Evolutionary conservation across 306 rosid species (phyloP).

Genomic region (Aeschynomene evenia): DNA sequence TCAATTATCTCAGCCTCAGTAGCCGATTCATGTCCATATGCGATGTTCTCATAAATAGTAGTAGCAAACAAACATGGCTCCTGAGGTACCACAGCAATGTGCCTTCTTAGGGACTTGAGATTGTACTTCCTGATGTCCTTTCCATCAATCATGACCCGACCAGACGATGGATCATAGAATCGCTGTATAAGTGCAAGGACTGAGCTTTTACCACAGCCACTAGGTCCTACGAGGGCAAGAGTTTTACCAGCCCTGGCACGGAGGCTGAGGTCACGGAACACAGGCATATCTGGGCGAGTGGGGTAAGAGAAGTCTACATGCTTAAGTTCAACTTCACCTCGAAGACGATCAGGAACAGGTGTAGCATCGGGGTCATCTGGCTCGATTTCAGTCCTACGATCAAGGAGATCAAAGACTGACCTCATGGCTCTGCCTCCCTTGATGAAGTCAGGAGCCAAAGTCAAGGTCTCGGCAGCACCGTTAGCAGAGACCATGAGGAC

Average conservation of each 20-base stretch:
- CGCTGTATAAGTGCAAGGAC: slow-evolving; percentile 78
- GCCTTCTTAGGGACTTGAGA: slow-evolving; percentile 86
- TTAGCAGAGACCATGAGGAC: slow-evolving; percentile 99
- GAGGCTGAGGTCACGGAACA: slow-evolving; percentile 81
- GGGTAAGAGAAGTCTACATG: slow-evolving; percentile 95
- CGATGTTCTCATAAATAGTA: slow-evolving; percentile 83
- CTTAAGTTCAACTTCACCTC: slow-evolving; percentile 93
- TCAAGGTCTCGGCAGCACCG: slow-evolving; percentile 96
- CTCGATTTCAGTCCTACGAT: slow-evolving; percentile 95
- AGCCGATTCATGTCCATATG: slow-evolving; percentile 89
- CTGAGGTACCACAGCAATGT: slow-evolving; percentile 90
- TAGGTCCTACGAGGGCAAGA: slow-evolving; percentile 98
- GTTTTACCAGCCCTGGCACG: slow-evolving; percentile 96
- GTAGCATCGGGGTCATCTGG: slow-evolving; percentile 87
- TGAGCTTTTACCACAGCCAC: slow-evolving; percentile 99
- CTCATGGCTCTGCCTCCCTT: slow-evolving; percentile 96
- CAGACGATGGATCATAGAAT: slow-evolving; percentile 93
- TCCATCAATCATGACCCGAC: slow-evolving; percentile 83
- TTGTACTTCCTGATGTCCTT: slow-evolving; percentile 91
- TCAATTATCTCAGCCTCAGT: slow-evolving; percentile 89
- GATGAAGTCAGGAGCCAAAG: slow-evolving; percentile 97
- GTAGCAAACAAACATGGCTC: slow-evolving; percentile 93
- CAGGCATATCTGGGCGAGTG: slow-evolving; percentile 79
- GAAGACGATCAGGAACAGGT: slow-evolving; percentile 76
- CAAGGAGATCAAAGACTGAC: slow-evolving; percentile 95